These are phyloP conservation scores for Fusarium mundagurra DNA, from an alignment of 2,329 filamentous ascomycete genomes.

Conservation along the genomic window DNA sequence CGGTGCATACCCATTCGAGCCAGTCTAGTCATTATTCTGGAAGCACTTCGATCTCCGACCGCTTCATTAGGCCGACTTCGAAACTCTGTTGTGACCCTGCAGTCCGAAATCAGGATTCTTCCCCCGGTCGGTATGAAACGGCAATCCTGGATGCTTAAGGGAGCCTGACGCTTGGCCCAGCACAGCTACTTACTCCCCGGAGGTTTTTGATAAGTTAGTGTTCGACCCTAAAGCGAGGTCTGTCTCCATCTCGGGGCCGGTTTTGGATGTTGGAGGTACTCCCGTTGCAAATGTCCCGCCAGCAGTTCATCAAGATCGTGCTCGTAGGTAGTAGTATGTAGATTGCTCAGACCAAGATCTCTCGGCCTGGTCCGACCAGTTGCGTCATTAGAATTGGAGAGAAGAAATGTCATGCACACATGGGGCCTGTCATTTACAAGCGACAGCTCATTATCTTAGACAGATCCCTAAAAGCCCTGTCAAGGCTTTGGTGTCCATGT, in stretches of 20 bases:
- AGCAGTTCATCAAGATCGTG: neutral
- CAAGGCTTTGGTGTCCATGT: conserved; percentile 3
- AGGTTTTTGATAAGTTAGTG: neutral
- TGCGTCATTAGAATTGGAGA: conserved; percentile 9
- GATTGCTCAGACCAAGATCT: neutral
- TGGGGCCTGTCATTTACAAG: neutral
- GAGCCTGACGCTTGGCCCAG: neutral
- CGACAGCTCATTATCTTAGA: conserved; percentile 17
- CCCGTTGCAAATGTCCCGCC: neutral
- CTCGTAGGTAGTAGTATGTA: neutral
- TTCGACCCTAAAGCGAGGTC: neutral
- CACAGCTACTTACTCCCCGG: neutral
- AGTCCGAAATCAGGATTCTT: neutral
- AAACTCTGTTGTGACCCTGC: conserved; percentile 16
- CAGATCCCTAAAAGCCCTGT: conserved; percentile 3
- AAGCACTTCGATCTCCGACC: conserved; percentile 5
- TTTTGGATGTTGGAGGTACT: neutral
- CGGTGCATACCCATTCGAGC: neutral
- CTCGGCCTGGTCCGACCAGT: neutral
- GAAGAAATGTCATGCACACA: neutral
- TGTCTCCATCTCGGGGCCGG: neutral
- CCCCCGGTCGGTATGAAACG: conserved; percentile 1
- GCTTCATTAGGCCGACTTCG: neutral
- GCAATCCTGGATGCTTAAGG: neutral
- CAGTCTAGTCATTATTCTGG: conserved; percentile 11